These are phyloP conservation scores for Cytospora mali DNA, from an alignment of 2,329 filamentous ascomycete species.

Conservation along the genomic window DNA sequence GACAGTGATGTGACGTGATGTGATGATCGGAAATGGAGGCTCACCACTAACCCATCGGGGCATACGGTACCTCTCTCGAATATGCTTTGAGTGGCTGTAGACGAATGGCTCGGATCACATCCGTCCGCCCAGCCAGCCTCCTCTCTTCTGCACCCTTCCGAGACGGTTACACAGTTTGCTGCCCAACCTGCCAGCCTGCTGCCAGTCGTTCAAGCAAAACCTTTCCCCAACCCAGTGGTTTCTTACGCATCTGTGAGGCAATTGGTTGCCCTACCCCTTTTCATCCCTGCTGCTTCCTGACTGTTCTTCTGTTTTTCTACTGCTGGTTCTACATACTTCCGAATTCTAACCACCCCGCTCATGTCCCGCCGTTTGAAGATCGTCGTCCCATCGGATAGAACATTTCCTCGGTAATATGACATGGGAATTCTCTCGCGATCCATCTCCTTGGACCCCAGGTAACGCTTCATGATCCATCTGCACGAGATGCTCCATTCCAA, in stretches of 20 bases:
- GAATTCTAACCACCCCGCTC: not conserved
- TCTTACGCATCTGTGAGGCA: not conserved
- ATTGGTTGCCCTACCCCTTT: not conserved
- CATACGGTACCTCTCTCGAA: not conserved
- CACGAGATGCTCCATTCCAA: not conserved
- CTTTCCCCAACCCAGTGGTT: not conserved
- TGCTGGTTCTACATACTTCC: too few relatives aligned
- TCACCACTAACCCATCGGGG: too few relatives aligned
- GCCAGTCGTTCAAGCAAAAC: too few relatives aligned
- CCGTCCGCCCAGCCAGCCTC: conserved; percentile 2
- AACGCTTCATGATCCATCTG: not conserved
- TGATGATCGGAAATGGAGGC: not conserved
- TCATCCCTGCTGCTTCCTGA: not conserved
- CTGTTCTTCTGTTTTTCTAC: too few relatives aligned
- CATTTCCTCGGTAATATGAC: not conserved
- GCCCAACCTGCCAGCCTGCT: conserved; percentile 10
- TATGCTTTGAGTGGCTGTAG: not conserved
- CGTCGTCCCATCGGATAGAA: not conserved
- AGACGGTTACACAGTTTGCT: conserved; percentile 1
- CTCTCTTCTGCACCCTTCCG: conserved; percentile 4
- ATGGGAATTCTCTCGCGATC: not conserved
- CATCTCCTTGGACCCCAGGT: not conserved
- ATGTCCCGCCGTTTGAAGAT: not conserved
- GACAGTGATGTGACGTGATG: not conserved
- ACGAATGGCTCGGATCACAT: conserved; percentile 16